Evolutionary conservation across 2,329 filamentous ascomycete genomes (phyloP), one percentile per base, ranked within the genome.

Genomic region (Cordyceps cicadae): DNA sequence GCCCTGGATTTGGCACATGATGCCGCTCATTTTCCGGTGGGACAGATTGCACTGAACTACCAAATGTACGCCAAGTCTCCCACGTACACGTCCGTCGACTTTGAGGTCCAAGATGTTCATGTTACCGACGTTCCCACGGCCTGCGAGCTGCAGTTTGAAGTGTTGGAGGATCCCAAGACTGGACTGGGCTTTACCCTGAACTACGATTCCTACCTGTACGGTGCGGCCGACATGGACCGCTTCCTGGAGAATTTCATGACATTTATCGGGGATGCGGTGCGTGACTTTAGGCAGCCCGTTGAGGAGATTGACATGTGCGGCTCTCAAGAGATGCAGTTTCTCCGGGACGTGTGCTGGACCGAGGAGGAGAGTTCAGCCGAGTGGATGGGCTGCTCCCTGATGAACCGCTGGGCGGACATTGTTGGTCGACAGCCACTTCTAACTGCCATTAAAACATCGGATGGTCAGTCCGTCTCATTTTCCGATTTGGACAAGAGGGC

Each of bases 281-380:
- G 54, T 7, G 54, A 56, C 37, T 56, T 56, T 11, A 15, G 54
- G 29, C 54, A 56, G 29, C 54, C 54, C 7, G 41, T 56, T 9
- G 54, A 56, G 15, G 43, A 56, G n/a, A 43, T 56, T 3, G 54
- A 56, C 6, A 56, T 56, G 54, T 56, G 54, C 21, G 54, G 54
- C 17, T 8, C 29, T 17, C 34, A 56, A 24, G 54, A 56, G 26
- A 29, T 26, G 11, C 54, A 56, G n/a, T 49, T 56, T 4, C 54
- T 56, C 9, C 54, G 43, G 7, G 54, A 56, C 6, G 43, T 49
- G 3, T 56, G 54, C 43, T 56, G 54, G 54, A n/a, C 37, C 41
- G 54, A 56, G 29, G 54, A 48, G 21, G 41, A 15, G 12, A 56
- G 54, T 29, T 37, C 43, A 9, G 41, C 21, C 7, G 54, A 56